A percentile compares a stretch with the other conserved stretches of the same genome.
phyloP scores from a whole-genome alignment of 2,329 filamentous ascomycete species.

The Fusarium sterilihyphosum region DNA sequence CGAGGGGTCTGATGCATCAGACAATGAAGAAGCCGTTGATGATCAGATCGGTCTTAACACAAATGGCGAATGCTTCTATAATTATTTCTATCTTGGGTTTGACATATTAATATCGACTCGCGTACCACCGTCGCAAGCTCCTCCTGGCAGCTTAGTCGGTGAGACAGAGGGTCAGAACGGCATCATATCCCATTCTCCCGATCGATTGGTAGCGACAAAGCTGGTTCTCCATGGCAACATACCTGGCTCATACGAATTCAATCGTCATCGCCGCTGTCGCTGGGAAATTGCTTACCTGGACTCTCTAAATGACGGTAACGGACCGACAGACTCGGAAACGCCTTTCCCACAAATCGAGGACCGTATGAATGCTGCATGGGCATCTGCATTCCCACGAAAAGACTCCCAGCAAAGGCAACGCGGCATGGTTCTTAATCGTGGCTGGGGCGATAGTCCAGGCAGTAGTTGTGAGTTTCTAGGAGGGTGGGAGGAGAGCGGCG shows the following conservation, averaged over 20 bases:
- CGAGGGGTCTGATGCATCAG: constrained; percentile 74
- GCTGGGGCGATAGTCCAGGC: constrained; percentile 90
- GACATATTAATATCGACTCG: constrained; percentile 90
- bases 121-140: constrained; percentile 69
- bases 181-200: constrained; percentile 58
- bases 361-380: constrained; percentile 75
- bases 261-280: constrained; percentile 87
- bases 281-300: constrained; percentile 78
- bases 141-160: constrained; percentile 52
- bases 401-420: constrained; percentile 63
- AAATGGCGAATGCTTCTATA: constrained; percentile 87
- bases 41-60: constrained; percentile 64
- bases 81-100: constrained; percentile 96
- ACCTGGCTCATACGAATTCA: constrained; percentile 96
- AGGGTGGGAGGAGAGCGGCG: constrained; percentile 81
- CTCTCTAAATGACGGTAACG: constrained; percentile 55
- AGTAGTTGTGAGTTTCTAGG: constrained; percentile 88
- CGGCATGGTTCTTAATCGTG: constrained; percentile 90
- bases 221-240: constrained; percentile 95
- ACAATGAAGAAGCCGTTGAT: constrained; percentile 66
- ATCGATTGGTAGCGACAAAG: constrained; percentile 86
- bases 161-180: constrained; percentile 40
- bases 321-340: constrained; percentile 77
- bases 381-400: constrained; percentile 67
- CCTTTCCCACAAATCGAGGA: constrained; percentile 78